Conservation (phyloP, 208 protist species). For the Trypanosoma mega region DNA sequence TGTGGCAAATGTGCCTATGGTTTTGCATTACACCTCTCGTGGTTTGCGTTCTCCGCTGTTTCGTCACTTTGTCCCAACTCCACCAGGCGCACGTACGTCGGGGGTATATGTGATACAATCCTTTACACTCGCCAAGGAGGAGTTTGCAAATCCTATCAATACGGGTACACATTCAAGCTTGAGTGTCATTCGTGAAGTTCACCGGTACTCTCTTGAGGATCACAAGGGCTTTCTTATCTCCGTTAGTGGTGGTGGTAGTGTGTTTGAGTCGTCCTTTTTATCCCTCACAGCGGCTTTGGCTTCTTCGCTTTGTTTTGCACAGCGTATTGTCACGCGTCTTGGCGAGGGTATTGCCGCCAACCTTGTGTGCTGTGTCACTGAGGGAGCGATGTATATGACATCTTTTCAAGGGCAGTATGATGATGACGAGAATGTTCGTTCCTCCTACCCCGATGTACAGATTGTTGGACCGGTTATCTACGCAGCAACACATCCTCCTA, state of each 20-base stretch:
- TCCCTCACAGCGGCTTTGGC: conserved; percentile 71
- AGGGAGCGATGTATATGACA: conserved; percentile 62
- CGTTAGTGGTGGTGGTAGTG: conserved; percentile 57
- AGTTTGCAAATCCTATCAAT: conserved; percentile 43
- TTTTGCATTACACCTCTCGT: conserved; percentile 65
- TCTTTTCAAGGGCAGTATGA: conserved; percentile 87
- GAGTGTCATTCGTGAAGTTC: conserved; percentile 73
- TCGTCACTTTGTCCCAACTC: conserved; percentile 50
- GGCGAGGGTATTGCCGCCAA: conserved; percentile 52
- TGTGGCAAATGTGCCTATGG: conserved; percentile 54
- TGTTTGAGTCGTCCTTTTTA: conserved; percentile 76
- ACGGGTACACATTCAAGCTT: conserved; percentile 29
- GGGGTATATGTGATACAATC: conserved; percentile 73
- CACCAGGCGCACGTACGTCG: conserved; percentile 46
- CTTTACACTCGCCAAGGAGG: conserved; percentile 45
- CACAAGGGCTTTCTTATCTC: conserved; percentile 73
- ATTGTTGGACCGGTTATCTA: conserved; percentile 73
- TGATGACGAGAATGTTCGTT: conserved; percentile 75
- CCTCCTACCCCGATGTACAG: conserved; percentile 71
- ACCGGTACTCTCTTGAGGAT: conserved; percentile 85
- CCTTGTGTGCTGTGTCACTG: conserved; percentile 64
- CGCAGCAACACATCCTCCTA: conserved; percentile 59
- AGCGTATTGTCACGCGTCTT: conserved; percentile 72
- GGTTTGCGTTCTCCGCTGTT: conserved; percentile 69
- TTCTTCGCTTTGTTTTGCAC: conserved; percentile 78